phyloP scores from a whole-genome alignment of 73 alveolate genomes.

The Halteria grandinella region DNA sequence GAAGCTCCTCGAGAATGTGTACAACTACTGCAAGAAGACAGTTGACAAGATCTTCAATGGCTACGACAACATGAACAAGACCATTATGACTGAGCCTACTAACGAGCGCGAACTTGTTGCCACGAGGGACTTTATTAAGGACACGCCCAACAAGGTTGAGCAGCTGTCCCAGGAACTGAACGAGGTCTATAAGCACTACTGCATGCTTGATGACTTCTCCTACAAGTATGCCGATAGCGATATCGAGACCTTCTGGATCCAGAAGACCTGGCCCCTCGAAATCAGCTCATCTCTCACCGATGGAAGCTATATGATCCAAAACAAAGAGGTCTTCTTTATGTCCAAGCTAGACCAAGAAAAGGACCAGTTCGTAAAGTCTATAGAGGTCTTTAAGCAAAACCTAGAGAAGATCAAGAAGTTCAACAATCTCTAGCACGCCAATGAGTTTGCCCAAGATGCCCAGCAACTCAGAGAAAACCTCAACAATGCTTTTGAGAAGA shows the following conservation, averaged over 20 bases:
- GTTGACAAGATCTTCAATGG: slow-evolving; percentile 53
- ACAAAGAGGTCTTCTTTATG: slow-evolving; percentile 77
- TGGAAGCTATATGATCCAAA: slow-evolving; percentile 76
- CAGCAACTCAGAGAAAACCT: slow-evolving; percentile 66
- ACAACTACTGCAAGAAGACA: slow-evolving; percentile 60
- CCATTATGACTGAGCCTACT: slow-evolving; percentile 61
- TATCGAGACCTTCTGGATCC: slow-evolving; percentile 53
- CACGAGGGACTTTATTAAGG: slow-evolving; percentile 65
- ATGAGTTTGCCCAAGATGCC: slow-evolving; percentile 71
- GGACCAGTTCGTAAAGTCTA: slow-evolving; percentile 69
- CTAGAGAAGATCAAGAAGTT: slow-evolving; percentile 78
- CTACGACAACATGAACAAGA: slow-evolving; percentile 53
- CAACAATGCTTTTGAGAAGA: slow-evolving; percentile 71
- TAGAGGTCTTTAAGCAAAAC: slow-evolving; percentile 51
- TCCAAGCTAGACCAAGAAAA: slow-evolving; percentile 82
- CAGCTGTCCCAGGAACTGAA: slow-evolving; percentile 48
- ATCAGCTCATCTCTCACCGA: slow-evolving; percentile 68
- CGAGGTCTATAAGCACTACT: slow-evolving; percentile 68
- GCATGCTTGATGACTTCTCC: slow-evolving; percentile 70
- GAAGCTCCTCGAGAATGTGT: slow-evolving; percentile 57
- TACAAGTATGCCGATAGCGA: slow-evolving; percentile 59
- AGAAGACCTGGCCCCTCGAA: slow-evolving; percentile 75
- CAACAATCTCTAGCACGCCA: slow-evolving; percentile 69
- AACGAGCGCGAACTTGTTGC: slow-evolving; percentile 74
- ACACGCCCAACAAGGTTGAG: slow-evolving; percentile 63